Conservation (phyloP, 2,329 filamentous ascomycete species). For the Juglanconis juglandina region DNA sequence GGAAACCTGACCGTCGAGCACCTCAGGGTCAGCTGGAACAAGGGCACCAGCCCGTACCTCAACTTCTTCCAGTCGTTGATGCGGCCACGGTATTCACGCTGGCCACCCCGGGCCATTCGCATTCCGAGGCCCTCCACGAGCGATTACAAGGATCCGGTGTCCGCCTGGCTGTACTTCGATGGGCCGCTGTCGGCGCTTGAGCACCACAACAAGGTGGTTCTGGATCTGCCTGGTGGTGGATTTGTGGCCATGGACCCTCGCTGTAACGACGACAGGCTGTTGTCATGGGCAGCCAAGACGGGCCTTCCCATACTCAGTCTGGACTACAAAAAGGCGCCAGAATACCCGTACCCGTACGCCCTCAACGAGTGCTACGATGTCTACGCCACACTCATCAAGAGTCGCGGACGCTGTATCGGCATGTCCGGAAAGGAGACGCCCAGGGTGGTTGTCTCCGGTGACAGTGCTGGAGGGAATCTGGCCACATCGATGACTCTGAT, state of each 20-base stretch:
- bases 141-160: constrained; percentile 77
- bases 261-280: constrained; percentile 87
- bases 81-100: constrained; percentile 75
- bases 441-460: constrained; percentile 70
- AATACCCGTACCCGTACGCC: constrained; percentile 80
- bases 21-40: constrained; percentile 91
- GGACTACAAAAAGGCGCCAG: constrained; percentile 85
- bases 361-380: constrained; percentile 86
- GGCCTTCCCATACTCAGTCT: constrained; percentile 86
- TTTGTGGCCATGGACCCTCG: constrained; percentile 97
- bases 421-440: constrained; percentile 64
- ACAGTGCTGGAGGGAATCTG: constrained; percentile 80
- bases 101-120: constrained; percentile 75
- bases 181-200: constrained; percentile 76
- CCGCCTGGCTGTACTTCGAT: constrained; percentile 92
- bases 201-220: constrained; percentile 71
- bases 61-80: constrained; percentile 67
- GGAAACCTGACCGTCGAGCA: constrained; percentile 87
- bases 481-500: constrained; percentile 80
- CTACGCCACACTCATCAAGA: constrained; percentile 70
- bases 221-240: constrained; percentile 91
- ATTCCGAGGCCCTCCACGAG: constrained; percentile 79
- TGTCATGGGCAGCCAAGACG: constrained; percentile 86
- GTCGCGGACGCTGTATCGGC: constrained; percentile 71
- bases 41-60: constrained; percentile 84